Evolutionary conservation across 768 basidiomycete species (phyloP).

Genomic region (Cystoderma amianthinum): DNA sequence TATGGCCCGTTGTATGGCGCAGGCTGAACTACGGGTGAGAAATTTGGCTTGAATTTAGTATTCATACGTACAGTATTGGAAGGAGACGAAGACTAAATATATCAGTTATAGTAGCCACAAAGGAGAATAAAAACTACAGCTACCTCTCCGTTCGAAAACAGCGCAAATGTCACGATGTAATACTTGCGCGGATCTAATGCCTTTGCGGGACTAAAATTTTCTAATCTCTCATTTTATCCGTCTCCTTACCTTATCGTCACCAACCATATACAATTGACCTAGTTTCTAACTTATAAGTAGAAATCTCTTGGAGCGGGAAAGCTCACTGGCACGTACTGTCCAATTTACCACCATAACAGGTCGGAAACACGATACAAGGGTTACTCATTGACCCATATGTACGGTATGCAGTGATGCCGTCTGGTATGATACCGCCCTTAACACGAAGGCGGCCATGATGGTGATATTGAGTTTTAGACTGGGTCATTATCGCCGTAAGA

Average conservation of each 20-base stretch:
- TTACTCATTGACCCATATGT: slow-evolving; percentile 45
- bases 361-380: slow-evolving; percentile 53
- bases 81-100: slow-evolving; percentile 47
- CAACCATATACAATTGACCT: slow-evolving; percentile 43
- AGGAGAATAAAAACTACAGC: slow-evolving; percentile 3
- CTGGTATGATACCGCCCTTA: slow-evolving; percentile 44
- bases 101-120: background rate
- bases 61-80: slow-evolving; percentile 42
- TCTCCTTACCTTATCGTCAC: slow-evolving; percentile 36
- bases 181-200: slow-evolving; percentile 45
- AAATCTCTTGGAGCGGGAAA: background rate
- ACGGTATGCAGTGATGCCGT: slow-evolving; percentile 51
- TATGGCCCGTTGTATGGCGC: slow-evolving; percentile 51
- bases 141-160: slow-evolving; percentile 57
- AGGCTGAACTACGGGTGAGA: slow-evolving; percentile 30
- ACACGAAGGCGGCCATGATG: slow-evolving; percentile 49
- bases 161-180: slow-evolving; percentile 47
- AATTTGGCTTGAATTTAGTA: background rate
- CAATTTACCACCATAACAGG: slow-evolving; percentile 47
- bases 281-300: slow-evolving; percentile 7
- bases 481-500: too few species aligned
- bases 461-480: slow-evolving; percentile 40
- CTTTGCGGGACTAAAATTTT: slow-evolving; percentile 14
- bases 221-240: background rate
- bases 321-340: slow-evolving; percentile 31